phyloP scores from a whole-genome alignment of 2,329 filamentous ascomycete genomes.

The Claviceps quebecensis region DNA sequence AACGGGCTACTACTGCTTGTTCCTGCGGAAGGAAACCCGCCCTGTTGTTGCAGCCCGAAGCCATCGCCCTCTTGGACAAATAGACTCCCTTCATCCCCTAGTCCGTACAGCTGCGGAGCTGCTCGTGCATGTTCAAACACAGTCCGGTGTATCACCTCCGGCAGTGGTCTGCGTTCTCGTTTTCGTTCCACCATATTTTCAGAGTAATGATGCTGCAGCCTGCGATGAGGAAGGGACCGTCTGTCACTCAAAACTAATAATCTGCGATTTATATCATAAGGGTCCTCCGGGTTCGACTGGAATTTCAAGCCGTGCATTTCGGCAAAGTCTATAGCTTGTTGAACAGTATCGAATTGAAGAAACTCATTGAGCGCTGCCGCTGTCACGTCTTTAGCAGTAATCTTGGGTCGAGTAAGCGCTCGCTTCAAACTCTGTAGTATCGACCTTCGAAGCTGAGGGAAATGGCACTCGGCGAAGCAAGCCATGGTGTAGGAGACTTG shows the following conservation, averaged over 20 bases:
- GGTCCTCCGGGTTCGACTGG: conserved; percentile 19
- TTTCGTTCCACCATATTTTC: conserved; percentile 44
- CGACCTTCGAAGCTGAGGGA: conserved; percentile 44
- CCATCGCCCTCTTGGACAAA: conserved; percentile 13
- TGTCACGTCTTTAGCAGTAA: conserved; percentile 46
- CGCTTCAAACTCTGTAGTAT: conserved; percentile 41
- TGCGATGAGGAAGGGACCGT: conserved; percentile 30
- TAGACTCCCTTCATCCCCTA: conserved; percentile 14
- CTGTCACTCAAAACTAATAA: conserved; percentile 32
- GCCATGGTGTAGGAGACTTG: conserved; percentile 55
- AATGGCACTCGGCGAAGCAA: conserved; percentile 55
- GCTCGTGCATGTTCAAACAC: conserved; percentile 25
- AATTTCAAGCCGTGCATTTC: conserved; percentile 43
- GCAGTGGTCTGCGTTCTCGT: conserved; percentile 35
- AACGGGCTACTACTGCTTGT: background rate
- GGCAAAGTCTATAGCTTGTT: conserved; percentile 52
- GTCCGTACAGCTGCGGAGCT: conserved; percentile 5
- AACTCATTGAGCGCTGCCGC: conserved; percentile 39
- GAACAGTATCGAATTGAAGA: conserved; percentile 52
- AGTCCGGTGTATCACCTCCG: conserved; percentile 41
- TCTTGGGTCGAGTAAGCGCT: conserved; percentile 41
- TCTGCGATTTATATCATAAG: conserved; percentile 21
- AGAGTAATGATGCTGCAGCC: conserved; percentile 42
- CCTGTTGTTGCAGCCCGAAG: background rate
- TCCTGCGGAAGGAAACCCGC: background rate